Conservation (phyloP, 495 filamentous ascomycete genomes). For the Xylaria castorea region DNA sequence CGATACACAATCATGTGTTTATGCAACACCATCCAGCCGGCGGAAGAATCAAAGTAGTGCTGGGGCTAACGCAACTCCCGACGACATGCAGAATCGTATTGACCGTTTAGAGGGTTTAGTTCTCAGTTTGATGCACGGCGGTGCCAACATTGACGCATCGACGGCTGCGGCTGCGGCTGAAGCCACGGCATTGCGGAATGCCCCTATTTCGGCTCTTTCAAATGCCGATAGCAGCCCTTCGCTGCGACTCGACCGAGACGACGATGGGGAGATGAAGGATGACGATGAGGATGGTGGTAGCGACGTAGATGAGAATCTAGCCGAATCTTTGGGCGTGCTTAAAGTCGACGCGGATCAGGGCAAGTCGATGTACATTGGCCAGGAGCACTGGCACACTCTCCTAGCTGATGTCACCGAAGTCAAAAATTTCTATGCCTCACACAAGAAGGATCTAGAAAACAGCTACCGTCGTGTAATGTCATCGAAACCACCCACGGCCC, state of each 20-base stretch:
- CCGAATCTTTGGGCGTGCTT: slow-evolving; percentile 84
- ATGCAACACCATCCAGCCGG: slow-evolving; percentile 78
- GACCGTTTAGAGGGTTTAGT: slow-evolving; percentile 95
- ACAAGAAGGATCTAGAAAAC: slow-evolving; percentile 63
- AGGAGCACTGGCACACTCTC: slow-evolving; percentile 89
- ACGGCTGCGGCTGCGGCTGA: slow-evolving; percentile 37
- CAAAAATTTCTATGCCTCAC: slow-evolving; percentile 77
- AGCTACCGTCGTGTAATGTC: slow-evolving; percentile 70
- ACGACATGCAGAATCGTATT: slow-evolving; percentile 99
- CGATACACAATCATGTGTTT: slow-evolving; percentile 84
- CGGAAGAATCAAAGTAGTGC: slow-evolving; percentile 71
- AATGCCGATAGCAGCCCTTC: slow-evolving; percentile 68
- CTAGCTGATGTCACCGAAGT: slow-evolving; percentile 92
- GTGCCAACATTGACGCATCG: slow-evolving; percentile 57
- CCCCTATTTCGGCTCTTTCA: slow-evolving; percentile 68
- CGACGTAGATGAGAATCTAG: slow-evolving; percentile 81
- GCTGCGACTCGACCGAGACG: slow-evolving; percentile 65
- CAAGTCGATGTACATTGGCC: slow-evolving; percentile 85
- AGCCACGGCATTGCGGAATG: slow-evolving; percentile 57
- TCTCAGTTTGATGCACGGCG: slow-evolving; percentile 94
- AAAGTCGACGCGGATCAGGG: slow-evolving; percentile 81
- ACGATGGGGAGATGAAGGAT: slow-evolving; percentile 56
- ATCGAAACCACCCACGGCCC: slow-evolving; percentile 62
- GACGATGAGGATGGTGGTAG: slow-evolving; percentile 69
- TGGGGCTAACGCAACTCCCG: slow-evolving; percentile 69